phyloP scores from a whole-genome alignment of 176 grass and related monocot species.

The Ensete glaucum region DNA sequence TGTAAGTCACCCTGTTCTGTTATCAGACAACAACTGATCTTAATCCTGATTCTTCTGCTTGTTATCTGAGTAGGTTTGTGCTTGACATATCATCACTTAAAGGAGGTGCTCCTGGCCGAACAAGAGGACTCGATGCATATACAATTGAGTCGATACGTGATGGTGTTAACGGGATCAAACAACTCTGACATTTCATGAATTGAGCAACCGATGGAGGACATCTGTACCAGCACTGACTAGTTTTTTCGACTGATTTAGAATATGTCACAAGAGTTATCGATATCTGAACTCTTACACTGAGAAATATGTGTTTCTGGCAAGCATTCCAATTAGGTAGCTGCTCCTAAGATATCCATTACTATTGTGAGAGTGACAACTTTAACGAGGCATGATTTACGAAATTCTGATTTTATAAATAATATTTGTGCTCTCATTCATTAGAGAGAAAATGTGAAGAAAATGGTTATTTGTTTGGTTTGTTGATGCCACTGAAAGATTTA shows the following conservation, averaged over 20 bases:
- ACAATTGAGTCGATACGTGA: not conserved
- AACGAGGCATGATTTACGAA: not conserved
- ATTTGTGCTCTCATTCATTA: not conserved
- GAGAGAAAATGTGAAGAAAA: too few species aligned
- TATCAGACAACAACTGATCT: conserved; percentile 8
- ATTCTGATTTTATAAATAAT: not conserved
- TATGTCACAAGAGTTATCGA: not conserved
- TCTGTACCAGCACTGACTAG: not conserved
- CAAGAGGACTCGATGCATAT: conserved; percentile 42
- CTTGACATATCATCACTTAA: conserved; percentile 49
- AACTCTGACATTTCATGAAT: conserved; percentile 3
- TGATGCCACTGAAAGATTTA: too few species aligned
- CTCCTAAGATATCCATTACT: not conserved
- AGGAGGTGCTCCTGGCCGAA: conserved; percentile 69
- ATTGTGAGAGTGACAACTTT: not conserved
- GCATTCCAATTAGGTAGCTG: not conserved
- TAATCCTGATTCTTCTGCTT: not conserved
- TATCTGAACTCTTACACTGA: not conserved
- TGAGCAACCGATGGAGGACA: not conserved
- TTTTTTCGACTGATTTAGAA: not conserved
- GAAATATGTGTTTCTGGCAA: not conserved
- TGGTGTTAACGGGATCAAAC: not conserved
- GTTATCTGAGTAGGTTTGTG: conserved; percentile 22
- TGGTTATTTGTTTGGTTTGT: not conserved
- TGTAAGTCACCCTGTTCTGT: conserved; percentile 23